phyloP scores from a whole-genome alignment of 106 monocot genomes.

The Ottelia alismoides region DNA sequence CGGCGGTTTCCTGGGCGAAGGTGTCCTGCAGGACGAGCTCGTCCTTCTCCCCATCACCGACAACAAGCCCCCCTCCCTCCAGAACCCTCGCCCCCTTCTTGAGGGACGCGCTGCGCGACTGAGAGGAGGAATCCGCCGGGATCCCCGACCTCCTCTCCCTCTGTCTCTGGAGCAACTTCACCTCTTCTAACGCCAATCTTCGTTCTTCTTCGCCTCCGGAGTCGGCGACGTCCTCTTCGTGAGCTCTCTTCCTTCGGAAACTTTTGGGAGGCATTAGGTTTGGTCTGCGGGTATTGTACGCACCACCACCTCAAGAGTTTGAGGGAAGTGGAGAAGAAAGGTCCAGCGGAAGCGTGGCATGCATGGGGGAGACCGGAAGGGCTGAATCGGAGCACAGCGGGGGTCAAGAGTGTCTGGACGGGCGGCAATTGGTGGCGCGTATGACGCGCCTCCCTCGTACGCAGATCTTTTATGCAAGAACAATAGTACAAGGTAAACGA shows the following conservation, averaged over 20 bases:
- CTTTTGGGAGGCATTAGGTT: not conserved
- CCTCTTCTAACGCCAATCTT: conserved; percentile 82
- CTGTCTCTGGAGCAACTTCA: conserved; percentile 87
- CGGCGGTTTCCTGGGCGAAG: conserved; percentile 95
- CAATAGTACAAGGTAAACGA: too few species aligned
- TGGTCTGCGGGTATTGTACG: too few species aligned
- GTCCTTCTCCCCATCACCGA: conserved; percentile 59
- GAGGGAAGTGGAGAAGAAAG: too few species aligned
- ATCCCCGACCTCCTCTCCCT: conserved; percentile 80
- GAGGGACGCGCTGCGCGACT: not conserved
- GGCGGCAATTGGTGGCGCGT: too few species aligned
- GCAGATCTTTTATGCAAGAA: too few species aligned
- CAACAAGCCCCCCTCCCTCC: conserved; percentile 13
- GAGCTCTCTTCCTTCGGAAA: conserved; percentile 14
- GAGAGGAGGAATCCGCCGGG: conserved; percentile 21
- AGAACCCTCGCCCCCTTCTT: conserved; percentile 2
- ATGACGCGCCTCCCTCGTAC: too few species aligned
- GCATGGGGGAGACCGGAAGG: too few species aligned
- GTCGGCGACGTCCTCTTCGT: conserved; percentile 5
- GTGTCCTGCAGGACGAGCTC: conserved; percentile 88
- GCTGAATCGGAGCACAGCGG: too few species aligned
- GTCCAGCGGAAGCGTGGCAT: too few species aligned
- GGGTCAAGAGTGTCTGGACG: too few species aligned
- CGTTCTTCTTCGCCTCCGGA: conserved; percentile 13
- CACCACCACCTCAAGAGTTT: too few species aligned